phyloP scores from a whole-genome alignment of 441 rosid species.

The Raphanus hybrid region DNA sequence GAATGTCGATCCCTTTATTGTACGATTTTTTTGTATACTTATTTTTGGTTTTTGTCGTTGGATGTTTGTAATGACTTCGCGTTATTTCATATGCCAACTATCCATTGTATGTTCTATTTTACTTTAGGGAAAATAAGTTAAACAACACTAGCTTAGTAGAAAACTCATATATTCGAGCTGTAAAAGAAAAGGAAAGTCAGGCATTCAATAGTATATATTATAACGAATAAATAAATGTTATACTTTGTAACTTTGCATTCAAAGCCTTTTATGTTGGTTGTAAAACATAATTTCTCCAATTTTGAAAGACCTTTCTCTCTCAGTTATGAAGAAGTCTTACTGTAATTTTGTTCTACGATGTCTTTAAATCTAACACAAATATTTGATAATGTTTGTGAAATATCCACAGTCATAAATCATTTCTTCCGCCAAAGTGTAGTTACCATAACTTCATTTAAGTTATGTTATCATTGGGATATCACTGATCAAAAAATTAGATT shows the following conservation, averaged over 20 bases:
- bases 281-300: background rate
- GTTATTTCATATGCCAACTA: conserved; percentile 34
- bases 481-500: background rate
- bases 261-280: background rate
- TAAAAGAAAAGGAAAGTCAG: background rate
- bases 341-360: background rate
- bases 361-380: background rate
- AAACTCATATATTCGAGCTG: conserved; percentile 3
- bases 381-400: background rate
- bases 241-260: background rate
- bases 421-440: background rate
- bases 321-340: background rate
- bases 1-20: conserved; percentile 37
- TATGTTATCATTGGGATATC: background rate
- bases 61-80: conserved; percentile 30
- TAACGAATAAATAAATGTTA: background rate
- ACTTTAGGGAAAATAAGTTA: background rate
- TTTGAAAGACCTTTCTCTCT: background rate
- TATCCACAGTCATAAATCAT: background rate
- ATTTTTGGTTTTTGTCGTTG: conserved; percentile 34
- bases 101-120: background rate
- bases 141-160: background rate
- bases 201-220: background rate
- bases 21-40: conserved; percentile 19
- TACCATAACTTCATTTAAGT: background rate